phyloP scores from a whole-genome alignment of 345 rosid genomes.

The Microcos paniculata region DNA sequence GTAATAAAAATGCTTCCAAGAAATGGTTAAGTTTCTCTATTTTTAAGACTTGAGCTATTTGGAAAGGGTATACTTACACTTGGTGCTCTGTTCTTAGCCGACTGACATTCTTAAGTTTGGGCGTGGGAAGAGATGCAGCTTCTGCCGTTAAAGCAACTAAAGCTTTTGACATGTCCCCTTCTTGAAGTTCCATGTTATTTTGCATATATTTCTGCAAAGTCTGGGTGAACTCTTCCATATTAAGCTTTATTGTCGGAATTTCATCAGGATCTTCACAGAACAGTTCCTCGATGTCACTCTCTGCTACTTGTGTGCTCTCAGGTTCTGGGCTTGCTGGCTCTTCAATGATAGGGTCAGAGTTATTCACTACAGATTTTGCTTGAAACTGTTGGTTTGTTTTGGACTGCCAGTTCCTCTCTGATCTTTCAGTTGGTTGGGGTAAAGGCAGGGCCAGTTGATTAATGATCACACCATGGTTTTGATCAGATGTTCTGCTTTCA shows the following conservation, averaged over 20 bases:
- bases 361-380: slow-evolving; percentile 24
- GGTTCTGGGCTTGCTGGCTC: slow-evolving; percentile 88
- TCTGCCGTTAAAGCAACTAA: slow-evolving; percentile 74
- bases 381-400: slow-evolving; percentile 33
- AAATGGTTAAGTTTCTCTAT: slow-evolving; percentile 4
- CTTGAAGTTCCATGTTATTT: slow-evolving; percentile 67
- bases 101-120: slow-evolving; percentile 80
- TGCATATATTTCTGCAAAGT: slow-evolving; percentile 70
- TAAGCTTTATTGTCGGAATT: slow-evolving; percentile 76
- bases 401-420: slow-evolving; percentile 27
- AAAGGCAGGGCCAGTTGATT: slow-evolving; percentile 42
- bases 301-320: slow-evolving; percentile 36
- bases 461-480: slow-evolving; percentile 31
- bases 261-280: slow-evolving; percentile 66
- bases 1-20: neutral
- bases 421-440: slow-evolving; percentile 36
- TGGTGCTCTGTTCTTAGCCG: slow-evolving; percentile 88
- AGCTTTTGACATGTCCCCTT: slow-evolving; percentile 65
- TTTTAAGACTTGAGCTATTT: neutral
- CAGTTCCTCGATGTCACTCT: slow-evolving; percentile 69
- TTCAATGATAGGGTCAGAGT: slow-evolving; percentile 77
- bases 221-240: slow-evolving; percentile 60
- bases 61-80: slow-evolving; percentile 62
- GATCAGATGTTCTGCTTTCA: slow-evolving; percentile 32
- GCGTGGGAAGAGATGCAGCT: slow-evolving; percentile 79